A percentile compares a stretch with the other conserved stretches of the same genome.
phyloP scores from a whole-genome alignment of 805 yeast genomes.

The Candida tammaniensis region DNA sequence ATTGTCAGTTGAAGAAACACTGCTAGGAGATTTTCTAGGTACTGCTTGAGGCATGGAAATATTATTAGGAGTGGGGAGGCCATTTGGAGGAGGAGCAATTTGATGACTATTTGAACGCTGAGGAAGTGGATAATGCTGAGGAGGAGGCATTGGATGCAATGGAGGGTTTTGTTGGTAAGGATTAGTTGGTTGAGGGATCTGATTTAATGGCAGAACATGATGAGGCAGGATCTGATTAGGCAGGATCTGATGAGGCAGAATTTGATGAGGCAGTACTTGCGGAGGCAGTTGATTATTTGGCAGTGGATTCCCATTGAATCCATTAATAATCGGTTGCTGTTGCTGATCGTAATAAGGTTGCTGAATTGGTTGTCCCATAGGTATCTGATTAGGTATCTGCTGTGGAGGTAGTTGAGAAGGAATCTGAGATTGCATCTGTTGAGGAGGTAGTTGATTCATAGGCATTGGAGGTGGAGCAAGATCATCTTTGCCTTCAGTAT shows the following conservation, averaged over 20 bases:
- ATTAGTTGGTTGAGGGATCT: neutral
- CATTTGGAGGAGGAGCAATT: slow-evolving; percentile 14
- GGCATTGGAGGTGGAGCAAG: slow-evolving; percentile 1
- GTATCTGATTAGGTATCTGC: slow-evolving; percentile 9
- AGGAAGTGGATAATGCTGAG: no score
- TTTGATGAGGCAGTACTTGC: neutral
- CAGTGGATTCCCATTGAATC: no score
- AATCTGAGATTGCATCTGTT: neutral
- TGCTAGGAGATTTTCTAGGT: slow-evolving; percentile 1
- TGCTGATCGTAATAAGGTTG: no score
- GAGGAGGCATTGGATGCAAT: slow-evolving; percentile 2
- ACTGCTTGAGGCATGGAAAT: slow-evolving; percentile 8
- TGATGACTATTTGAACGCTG: slow-evolving; percentile 10
- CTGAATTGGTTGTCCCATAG: neutral
- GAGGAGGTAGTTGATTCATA: neutral
- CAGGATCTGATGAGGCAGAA: neutral
- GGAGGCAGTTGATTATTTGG: neutral
- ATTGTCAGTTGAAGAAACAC: neutral
- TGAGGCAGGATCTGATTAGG: neutral
- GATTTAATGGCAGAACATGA: no score
- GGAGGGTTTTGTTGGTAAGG: slow-evolving; percentile 4
- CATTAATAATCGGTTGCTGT: no score
- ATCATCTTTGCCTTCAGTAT: slow-evolving; percentile 15
- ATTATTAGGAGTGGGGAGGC: slow-evolving; percentile 14
- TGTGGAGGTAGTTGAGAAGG: slow-evolving; percentile 1